Percentiles rank a stretch among this genome's conserved stretches.
Conservation (phyloP, 2,329 filamentous ascomycete species). For the Diaporthe velutina region DNA sequence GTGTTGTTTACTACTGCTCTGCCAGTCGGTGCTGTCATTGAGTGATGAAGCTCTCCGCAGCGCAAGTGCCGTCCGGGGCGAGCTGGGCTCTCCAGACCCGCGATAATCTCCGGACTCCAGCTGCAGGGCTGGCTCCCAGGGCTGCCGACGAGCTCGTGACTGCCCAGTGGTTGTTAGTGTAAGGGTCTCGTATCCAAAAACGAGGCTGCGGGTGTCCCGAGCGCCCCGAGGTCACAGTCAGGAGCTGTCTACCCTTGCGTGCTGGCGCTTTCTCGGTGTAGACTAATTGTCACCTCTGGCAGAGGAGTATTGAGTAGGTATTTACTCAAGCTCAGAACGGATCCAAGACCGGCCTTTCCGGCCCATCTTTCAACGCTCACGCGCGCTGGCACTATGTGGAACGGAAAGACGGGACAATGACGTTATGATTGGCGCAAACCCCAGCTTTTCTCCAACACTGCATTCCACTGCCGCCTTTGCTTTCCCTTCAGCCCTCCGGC, state of each 20-base stretch:
- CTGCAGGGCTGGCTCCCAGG: constrained; percentile 2
- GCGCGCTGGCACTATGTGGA: background rate
- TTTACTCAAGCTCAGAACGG: background rate
- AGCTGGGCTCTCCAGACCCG: background rate
- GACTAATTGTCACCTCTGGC: background rate
- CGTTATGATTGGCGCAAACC: constrained; percentile 17
- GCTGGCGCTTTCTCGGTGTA: background rate
- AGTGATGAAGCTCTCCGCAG: constrained; percentile 9
- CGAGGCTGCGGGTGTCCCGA: constrained; percentile 25
- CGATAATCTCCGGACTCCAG: constrained; percentile 21
- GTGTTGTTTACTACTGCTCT: background rate
- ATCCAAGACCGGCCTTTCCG: background rate
- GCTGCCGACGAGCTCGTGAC: background rate
- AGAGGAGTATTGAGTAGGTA: background rate
- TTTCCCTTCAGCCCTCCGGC: background rate
- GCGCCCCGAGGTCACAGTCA: background rate
- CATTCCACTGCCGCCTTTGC: constrained; percentile 16
- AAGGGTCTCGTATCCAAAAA: constrained; percentile 22
- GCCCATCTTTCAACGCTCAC: background rate
- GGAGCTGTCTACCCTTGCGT: background rate
- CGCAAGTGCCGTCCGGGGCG: constrained; percentile 11
- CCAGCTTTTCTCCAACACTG: constrained; percentile 10
- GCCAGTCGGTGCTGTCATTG: constrained; percentile 13
- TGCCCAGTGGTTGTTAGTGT: background rate
- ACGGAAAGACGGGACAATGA: background rate